Evolutionary conservation across 257 asterid genomes (phyloP), one percentile per base, ranked within the genome.

Genomic region (Gentiana straminea): DNA sequence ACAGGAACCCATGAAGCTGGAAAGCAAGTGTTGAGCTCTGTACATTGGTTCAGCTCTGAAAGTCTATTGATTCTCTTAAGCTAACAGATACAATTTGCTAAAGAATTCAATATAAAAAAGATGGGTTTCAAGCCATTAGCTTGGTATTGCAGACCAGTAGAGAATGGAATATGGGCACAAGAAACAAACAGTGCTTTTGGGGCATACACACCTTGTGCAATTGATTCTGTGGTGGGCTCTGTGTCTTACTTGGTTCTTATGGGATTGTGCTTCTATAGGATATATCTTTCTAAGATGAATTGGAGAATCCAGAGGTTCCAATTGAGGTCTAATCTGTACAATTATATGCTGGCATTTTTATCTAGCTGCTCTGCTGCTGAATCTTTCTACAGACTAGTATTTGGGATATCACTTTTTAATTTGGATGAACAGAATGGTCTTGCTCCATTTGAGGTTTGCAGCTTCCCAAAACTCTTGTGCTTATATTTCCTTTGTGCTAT

Each of bases 101-200:
- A 41, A 41, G 9, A 10, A 41, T 7, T 41, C 2, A 41, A 41
- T 7, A 41, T 5, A 41, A 4, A 39, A 41, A 54, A 45, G 60
- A 91, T 91, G 98, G 86, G 76, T 51, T 81, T 83, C 76, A 60
- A 81, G 79, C 88, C 93, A 45, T 62, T 85, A 51, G 90, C 77
- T 44, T 87, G 98, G 98, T 91, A 83, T 55, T 91, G 97, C 75
- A 72, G 76, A 80, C 95, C 97, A 32, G 88, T 82, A 62, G 43
- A 72, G 67, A 73, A 78, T 59, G 94, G 95, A 62, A 75, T 82
- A 24, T 91, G 97, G 98, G 77, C 93, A 35, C 77, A 73, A 66
- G 84, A 76, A 32, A 82, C 82, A 39, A 90, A 91, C 48, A 87
- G 83, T 77, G 93, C 95, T 15, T 91, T 91, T 12, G 98, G 98